Conservation (phyloP, 345 rosid genomes). For the Arabidopsis suecica region DNA sequence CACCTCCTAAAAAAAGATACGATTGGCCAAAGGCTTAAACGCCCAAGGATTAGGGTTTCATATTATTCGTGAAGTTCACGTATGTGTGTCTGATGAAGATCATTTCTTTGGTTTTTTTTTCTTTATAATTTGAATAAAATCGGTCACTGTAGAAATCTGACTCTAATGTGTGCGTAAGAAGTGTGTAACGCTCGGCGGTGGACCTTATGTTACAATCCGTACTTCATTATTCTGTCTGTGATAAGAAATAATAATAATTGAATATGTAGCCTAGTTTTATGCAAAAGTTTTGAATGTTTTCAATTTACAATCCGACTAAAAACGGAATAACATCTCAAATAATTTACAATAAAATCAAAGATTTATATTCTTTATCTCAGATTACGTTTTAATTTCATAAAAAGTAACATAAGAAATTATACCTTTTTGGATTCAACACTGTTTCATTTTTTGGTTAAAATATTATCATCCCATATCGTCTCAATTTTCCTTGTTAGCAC, state of each 20-base stretch:
- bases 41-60: neutral
- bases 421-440: neutral
- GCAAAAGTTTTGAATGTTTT: neutral
- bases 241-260: neutral
- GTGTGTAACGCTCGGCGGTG: neutral
- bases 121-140: neutral
- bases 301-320: neutral
- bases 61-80: neutral
- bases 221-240: neutral
- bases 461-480: neutral
- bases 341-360: neutral
- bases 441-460: neutral
- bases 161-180: too few species aligned
- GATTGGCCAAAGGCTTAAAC: conserved; percentile 11
- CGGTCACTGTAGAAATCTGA: neutral
- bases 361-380: neutral
- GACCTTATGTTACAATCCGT: neutral
- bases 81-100: neutral
- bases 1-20: neutral
- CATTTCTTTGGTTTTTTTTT: neutral
- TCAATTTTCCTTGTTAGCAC: neutral
- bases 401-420: neutral
- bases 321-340: neutral
- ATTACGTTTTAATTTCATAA: neutral
- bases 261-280: neutral